A percentile compares a stretch with the other conserved stretches of the same genome.
Evolutionary conservation across 495 filamentous ascomycete genomes (phyloP).

Genomic region (Penicillium herquei): DNA sequence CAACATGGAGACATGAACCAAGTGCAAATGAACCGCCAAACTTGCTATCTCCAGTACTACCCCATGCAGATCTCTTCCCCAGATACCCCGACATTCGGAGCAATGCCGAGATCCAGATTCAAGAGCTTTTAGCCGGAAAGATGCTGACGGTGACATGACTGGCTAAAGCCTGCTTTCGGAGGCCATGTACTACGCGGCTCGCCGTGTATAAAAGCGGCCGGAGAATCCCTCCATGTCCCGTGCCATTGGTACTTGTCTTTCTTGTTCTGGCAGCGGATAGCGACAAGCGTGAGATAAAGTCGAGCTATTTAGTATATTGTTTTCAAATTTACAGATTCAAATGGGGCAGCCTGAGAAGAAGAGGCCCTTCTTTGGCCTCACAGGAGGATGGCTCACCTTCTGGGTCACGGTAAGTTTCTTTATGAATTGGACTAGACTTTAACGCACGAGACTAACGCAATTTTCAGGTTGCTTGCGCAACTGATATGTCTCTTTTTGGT

Average conservation of each 20-base stretch:
- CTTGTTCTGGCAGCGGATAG: background rate
- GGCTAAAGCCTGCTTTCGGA: background rate
- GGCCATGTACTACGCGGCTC: background rate
- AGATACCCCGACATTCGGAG: slow-evolving; percentile 9
- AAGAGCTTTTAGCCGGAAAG: background rate
- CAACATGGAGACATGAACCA: background rate
- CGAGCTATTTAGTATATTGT: background rate
- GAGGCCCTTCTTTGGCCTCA: slow-evolving; percentile 55
- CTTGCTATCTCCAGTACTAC: background rate
- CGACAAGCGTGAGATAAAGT: background rate
- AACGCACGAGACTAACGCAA: slow-evolving; percentile 15
- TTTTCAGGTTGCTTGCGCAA: slow-evolving; percentile 50
- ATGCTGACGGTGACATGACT: background rate
- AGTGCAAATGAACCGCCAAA: background rate
- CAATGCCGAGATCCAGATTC: background rate
- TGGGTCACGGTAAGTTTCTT: slow-evolving; percentile 51
- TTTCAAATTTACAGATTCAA: background rate
- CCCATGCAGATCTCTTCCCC: slow-evolving; percentile 1
- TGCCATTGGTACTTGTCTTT: background rate
- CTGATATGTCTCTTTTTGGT: slow-evolving; percentile 59
- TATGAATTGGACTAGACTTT: background rate
- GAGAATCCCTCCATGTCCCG: background rate
- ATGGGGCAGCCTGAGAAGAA: background rate
- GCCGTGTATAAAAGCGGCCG: background rate
- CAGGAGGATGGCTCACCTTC: slow-evolving; percentile 56